A percentile compares a stretch with the other conserved stretches of the same genome.
phyloP scores from a whole-genome alignment of 768 basidiomycete genomes.

The Suillus fuscotomentosus region DNA sequence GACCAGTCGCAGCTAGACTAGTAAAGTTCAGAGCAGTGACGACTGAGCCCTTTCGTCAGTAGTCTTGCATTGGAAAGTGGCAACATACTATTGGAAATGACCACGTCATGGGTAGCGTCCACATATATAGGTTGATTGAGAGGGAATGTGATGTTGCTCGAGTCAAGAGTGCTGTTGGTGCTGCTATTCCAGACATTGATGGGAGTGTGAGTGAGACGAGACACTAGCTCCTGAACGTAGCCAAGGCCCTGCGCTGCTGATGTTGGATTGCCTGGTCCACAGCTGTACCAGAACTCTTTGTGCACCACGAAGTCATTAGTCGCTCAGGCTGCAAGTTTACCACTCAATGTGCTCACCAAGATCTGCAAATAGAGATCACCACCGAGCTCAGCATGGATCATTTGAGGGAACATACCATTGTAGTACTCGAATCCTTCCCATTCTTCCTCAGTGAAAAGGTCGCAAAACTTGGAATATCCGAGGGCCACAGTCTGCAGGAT shows the following conservation, averaged over 20 bases:
- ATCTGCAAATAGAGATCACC: neutral
- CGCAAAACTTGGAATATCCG: slow-evolving; percentile 49
- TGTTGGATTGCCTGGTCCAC: slow-evolving; percentile 43
- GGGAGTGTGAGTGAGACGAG: slow-evolving; percentile 39
- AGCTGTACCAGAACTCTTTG: slow-evolving; percentile 32
- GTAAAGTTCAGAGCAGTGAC: slow-evolving; percentile 46
- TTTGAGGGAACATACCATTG: slow-evolving; percentile 19
- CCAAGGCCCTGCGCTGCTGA: slow-evolving; percentile 39
- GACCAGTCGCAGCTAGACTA: slow-evolving; percentile 37
- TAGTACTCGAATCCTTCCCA: slow-evolving; percentile 51
- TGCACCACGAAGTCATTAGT: neutral
- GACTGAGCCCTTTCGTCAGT: slow-evolving; percentile 17
- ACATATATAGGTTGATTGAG: slow-evolving; percentile 41
- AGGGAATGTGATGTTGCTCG: slow-evolving; percentile 35
- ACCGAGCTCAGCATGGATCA: no score
- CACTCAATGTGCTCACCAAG: slow-evolving; percentile 4
- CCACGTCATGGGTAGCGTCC: slow-evolving; percentile 47
- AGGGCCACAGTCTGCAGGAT: slow-evolving; percentile 42
- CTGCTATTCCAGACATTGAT: slow-evolving; percentile 40
- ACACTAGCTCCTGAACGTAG: slow-evolving; percentile 43
- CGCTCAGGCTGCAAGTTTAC: slow-evolving; percentile 12
- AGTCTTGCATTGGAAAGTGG: neutral
- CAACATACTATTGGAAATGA: slow-evolving; percentile 36
- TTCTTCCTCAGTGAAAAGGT: slow-evolving; percentile 49
- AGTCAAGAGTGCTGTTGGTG: slow-evolving; percentile 46